Evolutionary conservation across 2,329 filamentous ascomycete species (phyloP).

Genomic region (Curvularia sp.): DNA sequence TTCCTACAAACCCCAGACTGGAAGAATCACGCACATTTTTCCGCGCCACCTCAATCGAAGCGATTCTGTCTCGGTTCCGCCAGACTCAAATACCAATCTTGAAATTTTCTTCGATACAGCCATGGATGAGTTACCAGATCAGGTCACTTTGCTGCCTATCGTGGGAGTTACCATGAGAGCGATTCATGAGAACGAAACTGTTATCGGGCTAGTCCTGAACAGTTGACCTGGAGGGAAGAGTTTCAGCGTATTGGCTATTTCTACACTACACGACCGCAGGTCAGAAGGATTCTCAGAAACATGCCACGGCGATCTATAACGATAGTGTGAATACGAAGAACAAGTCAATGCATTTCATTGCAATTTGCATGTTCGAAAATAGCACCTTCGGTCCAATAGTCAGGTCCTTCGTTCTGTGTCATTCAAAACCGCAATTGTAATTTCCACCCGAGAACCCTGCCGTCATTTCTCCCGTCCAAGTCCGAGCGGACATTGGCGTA

Average conservation of each 20-base stretch:
- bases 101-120: slow-evolving; percentile 5
- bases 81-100: background rate
- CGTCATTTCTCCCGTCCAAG: background rate
- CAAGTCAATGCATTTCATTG: background rate
- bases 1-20: background rate
- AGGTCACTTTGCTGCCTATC: slow-evolving; percentile 2
- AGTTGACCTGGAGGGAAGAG: background rate
- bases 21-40: slow-evolving; percentile 1
- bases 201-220: slow-evolving; percentile 4
- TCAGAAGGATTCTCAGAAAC: slow-evolving; percentile 9
- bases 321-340: background rate
- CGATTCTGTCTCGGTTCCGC: background rate
- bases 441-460: background rate
- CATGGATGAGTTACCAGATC: background rate
- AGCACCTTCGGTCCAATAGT: background rate
- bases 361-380: background rate
- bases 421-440: background rate
- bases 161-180: background rate
- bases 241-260: slow-evolving; percentile 6
- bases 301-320: slow-evolving; percentile 6
- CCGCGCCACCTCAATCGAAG: background rate
- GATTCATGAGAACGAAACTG: slow-evolving; percentile 4
- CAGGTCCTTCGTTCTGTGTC: background rate
- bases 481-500: background rate
- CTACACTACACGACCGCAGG: background rate